A percentile compares a stretch with the other conserved stretches of the same genome.
Evolutionary conservation across 345 rosid species (phyloP).

Genomic region (Lepidium aucheri): DNA sequence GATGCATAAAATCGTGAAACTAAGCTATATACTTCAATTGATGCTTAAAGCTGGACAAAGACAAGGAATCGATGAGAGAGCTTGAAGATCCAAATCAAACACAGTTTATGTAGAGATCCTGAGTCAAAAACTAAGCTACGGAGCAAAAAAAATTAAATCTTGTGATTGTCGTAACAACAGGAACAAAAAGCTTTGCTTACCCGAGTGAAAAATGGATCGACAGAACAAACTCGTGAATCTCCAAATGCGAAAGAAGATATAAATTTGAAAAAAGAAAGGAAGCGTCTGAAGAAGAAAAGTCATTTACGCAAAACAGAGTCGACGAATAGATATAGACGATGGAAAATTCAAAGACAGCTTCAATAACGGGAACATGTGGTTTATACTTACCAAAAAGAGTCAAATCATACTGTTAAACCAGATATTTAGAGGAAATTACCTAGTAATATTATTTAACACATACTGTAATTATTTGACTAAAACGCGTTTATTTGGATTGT

Average conservation of each 20-base stretch:
- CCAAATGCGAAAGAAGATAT: neutral
- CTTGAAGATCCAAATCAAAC: neutral
- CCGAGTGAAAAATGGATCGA: neutral
- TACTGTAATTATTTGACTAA: neutral
- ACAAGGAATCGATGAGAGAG: neutral
- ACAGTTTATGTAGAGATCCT: neutral
- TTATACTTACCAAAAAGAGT: neutral
- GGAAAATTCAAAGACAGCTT: too few relatives aligned
- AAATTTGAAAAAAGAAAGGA: neutral
- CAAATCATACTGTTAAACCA: neutral
- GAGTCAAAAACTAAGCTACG: neutral
- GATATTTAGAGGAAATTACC: neutral
- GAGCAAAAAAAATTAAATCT: neutral
- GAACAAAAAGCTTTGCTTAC: neutral
- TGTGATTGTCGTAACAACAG: neutral
- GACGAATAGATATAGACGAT: neutral
- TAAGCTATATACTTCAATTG: neutral
- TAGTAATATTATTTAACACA: neutral
- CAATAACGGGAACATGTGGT: too few relatives aligned
- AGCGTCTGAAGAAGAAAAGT: conserved; percentile 7
- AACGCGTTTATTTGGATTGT: neutral
- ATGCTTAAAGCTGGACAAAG: neutral
- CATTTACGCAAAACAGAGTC: conserved; percentile 1
- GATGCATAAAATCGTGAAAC: neutral
- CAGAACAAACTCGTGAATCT: neutral